Evolutionary conservation across 2,329 filamentous ascomycete species (phyloP), one percentile per base, ranked within the genome.

Genomic region (Colletotrichum shisoi): DNA sequence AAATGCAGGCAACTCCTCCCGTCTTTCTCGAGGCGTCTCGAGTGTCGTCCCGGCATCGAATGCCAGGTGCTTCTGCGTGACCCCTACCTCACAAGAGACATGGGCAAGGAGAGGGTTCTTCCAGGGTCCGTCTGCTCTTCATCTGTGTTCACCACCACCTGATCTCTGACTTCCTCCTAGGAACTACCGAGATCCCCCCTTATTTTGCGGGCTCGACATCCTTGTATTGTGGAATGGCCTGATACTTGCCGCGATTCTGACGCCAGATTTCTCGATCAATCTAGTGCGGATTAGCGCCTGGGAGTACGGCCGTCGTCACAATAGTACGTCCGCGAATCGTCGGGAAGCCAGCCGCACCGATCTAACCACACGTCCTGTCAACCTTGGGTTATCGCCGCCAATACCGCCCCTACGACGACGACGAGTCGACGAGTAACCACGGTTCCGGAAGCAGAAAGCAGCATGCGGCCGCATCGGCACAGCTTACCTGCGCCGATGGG

Each of bases 371-470:
- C 31, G 12, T n/a, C 24, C 31, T 45, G 31, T 7, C 39, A 34
- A 9, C n/a, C 7, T 24, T 31, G 21, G 39, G 31, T 27, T 42
- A 31, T 42, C 5, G 21, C 17, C 51, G 40, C 27, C 19, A 39
- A 37, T 34, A 46, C 9, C 12, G 11, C 44, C 34, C 12, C 57
- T 37, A 40, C 39, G 51, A 44, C 12, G 12, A n/a, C n/a, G 21
- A 21, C 21, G 21, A 2, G 31, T 9, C 31, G 7, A 34, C 31
- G 31, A 34, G 8, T 34, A 34, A 34, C 51, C 31, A 21, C 45
- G 24, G 39, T 39, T 45, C 39, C 59, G 44, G 59, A 66, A 34
- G 45, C 44, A 51, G 59, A 57, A 9, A 13, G 2, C n/a, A 44
- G 44, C 27, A 46, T 21, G 42, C n/a, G 24, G 31, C 34, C 37